Evolutionary conservation across 208 protist species (phyloP).

Genomic region (Crithidia fasciculata): DNA sequence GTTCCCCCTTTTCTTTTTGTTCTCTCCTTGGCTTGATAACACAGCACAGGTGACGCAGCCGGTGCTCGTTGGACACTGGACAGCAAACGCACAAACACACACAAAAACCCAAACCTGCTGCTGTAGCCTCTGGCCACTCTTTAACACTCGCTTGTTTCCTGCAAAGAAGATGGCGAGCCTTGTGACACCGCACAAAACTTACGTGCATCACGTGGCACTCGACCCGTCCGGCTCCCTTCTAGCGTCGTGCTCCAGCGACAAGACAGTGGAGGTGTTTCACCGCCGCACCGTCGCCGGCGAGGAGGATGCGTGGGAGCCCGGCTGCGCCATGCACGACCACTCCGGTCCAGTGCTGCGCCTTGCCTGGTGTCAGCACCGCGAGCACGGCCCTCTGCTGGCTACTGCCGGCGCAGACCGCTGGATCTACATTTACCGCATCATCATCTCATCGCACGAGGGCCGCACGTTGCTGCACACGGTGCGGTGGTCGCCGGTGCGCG

Average conservation of each 20-base stretch:
- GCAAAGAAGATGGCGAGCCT: constrained; percentile 43
- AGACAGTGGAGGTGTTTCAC: constrained; percentile 83
- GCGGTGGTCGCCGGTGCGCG: constrained; percentile 67
- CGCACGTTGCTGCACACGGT: constrained; percentile 51
- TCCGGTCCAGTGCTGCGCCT: constrained; percentile 77
- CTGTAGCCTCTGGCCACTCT: too few relatives aligned
- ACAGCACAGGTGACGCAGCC: too few relatives aligned
- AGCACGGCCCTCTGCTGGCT: constrained; percentile 82
- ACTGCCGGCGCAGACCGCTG: constrained; percentile 84
- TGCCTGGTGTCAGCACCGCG: constrained; percentile 84
- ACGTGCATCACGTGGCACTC: constrained; percentile 86
- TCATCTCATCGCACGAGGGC: constrained; percentile 58
- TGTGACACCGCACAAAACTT: constrained; percentile 72
- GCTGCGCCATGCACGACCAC: constrained; percentile 79
- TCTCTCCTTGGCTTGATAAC: background rate
- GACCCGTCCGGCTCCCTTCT: constrained; percentile 79
- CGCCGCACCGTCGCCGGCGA: constrained; percentile 33
- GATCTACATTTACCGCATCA: constrained; percentile 89
- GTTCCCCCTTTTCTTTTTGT: background rate
- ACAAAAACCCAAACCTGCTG: too few relatives aligned
- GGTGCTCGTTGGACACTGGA: too few relatives aligned
- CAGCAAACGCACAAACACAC: too few relatives aligned
- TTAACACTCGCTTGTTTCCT: background rate
- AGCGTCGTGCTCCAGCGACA: constrained; percentile 89
- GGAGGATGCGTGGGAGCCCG: constrained; percentile 54